Conservation (phyloP, 2,329 filamentous ascomycete species). For the Diplocarpon mali region DNA sequence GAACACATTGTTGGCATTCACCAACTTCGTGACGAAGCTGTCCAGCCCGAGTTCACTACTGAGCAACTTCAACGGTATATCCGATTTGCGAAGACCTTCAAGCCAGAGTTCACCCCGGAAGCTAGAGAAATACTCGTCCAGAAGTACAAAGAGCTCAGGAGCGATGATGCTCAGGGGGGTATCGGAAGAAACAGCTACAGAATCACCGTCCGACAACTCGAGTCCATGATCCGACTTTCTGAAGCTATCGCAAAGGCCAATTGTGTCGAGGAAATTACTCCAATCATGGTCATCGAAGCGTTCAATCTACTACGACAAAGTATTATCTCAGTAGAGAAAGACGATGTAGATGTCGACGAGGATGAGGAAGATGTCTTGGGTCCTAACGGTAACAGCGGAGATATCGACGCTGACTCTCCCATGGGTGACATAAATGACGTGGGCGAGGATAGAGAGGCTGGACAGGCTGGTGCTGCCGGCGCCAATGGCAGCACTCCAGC, state of each 20-base stretch:
- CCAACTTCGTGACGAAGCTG: constrained; percentile 81
- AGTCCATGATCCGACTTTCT: constrained; percentile 87
- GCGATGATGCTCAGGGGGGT: constrained; percentile 88
- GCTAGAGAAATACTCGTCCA: constrained; percentile 77
- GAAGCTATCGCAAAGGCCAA: constrained; percentile 99
- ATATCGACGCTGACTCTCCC: constrained; percentile 38
- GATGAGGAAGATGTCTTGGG: constrained; percentile 49
- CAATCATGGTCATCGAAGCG: constrained; percentile 80
- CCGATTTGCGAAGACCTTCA: constrained; percentile 88
- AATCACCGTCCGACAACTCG: constrained; percentile 91
- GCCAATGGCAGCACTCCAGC: constrained; percentile 19
- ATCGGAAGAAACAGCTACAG: constrained; percentile 92
- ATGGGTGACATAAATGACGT: constrained; percentile 39
- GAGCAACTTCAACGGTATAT: constrained; percentile 97
- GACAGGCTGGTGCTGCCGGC: constrained; percentile 21
- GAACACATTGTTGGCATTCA: constrained; percentile 93
- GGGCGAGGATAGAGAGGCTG: constrained; percentile 34
- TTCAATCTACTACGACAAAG: constrained; percentile 85
- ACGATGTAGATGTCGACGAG: constrained; percentile 88
- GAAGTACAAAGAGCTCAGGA: constrained; percentile 89
- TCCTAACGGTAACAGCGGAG: constrained; percentile 29
- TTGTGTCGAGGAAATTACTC: constrained; percentile 80
- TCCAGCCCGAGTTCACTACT: constrained; percentile 88
- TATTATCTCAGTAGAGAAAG: constrained; percentile 96
- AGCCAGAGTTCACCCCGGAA: constrained; percentile 81